Conservation (phyloP, 2,329 filamentous ascomycete genomes). For the Diaporthe amygdali region DNA sequence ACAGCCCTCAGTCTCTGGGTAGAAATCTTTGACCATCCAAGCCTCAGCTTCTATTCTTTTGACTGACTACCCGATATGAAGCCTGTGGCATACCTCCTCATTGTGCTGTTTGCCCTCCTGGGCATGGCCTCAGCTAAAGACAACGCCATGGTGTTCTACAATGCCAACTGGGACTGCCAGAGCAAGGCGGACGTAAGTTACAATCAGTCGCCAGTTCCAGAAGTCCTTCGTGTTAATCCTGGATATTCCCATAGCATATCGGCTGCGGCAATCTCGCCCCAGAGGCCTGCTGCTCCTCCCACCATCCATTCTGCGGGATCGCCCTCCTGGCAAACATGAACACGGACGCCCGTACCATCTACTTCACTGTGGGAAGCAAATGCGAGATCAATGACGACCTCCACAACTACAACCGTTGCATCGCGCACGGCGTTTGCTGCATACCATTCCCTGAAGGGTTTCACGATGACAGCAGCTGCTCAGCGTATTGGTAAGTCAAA, state of each 20-base stretch:
- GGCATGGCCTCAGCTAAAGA: neutral
- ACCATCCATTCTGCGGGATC: neutral
- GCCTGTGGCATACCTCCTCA: too few species aligned
- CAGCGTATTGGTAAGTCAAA: neutral
- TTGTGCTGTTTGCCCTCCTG: too few species aligned
- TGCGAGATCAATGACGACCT: neutral
- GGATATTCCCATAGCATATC: neutral
- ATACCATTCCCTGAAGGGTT: neutral
- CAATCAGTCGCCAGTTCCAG: neutral
- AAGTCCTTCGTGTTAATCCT: neutral
- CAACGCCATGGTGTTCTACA: neutral
- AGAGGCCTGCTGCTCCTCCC: neutral
- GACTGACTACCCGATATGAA: too few species aligned
- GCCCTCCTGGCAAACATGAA: neutral
- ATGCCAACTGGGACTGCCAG: neutral
- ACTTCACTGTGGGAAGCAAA: neutral
- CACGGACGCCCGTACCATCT: neutral
- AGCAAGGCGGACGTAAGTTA: neutral
- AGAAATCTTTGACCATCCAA: too few species aligned
- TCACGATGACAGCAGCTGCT: neutral
- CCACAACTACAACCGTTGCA: neutral
- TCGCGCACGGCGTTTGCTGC: neutral
- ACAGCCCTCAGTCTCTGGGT: too few species aligned
- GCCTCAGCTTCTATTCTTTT: too few species aligned
- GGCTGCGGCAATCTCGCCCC: neutral